Conservation (phyloP, 2,329 filamentous ascomycete species). For the Bertia moriformis region DNA sequence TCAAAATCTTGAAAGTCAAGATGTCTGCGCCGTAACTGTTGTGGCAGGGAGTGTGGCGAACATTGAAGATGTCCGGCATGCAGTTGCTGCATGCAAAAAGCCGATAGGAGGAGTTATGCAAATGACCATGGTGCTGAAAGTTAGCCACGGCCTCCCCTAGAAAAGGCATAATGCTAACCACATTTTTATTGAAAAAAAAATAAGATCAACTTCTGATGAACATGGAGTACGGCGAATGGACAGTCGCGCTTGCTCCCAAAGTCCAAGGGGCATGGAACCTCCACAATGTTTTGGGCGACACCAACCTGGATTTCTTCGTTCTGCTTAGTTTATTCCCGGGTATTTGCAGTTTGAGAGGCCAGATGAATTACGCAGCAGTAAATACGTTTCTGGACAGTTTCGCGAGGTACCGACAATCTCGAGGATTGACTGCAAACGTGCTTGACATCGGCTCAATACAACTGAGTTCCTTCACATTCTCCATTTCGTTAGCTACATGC, state of each 20-base stretch:
- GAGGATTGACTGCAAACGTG: conserved; percentile 14
- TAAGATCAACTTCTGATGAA: conserved; percentile 14
- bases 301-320: conserved; percentile 20
- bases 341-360: conserved; percentile 10
- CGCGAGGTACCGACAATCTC: conserved; percentile 11
- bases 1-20: conserved; percentile 5
- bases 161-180: too few relatives aligned
- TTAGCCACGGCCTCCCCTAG: too few relatives aligned
- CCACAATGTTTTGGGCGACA: conserved; percentile 11
- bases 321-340: conserved; percentile 13
- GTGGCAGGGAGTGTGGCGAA: conserved; percentile 5
- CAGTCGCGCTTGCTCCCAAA: conserved; percentile 15
- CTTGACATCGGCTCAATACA: conserved; percentile 21
- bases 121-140: conserved; percentile 6
- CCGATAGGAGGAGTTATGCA: conserved; percentile 7
- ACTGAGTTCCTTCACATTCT: too few relatives aligned
- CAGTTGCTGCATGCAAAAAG: background rate
- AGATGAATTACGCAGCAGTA: conserved; percentile 19
- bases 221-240: conserved; percentile 20
- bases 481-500: background rate
- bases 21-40: conserved; percentile 5
- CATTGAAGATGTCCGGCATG: conserved; percentile 3
- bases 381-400: conserved; percentile 20
- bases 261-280: conserved; percentile 24
- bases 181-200: too few relatives aligned